A percentile compares a stretch with the other conserved stretches of the same genome.
Conservation (phyloP, 352 stramenopile genomes). For the Phytophthora multivora region DNA sequence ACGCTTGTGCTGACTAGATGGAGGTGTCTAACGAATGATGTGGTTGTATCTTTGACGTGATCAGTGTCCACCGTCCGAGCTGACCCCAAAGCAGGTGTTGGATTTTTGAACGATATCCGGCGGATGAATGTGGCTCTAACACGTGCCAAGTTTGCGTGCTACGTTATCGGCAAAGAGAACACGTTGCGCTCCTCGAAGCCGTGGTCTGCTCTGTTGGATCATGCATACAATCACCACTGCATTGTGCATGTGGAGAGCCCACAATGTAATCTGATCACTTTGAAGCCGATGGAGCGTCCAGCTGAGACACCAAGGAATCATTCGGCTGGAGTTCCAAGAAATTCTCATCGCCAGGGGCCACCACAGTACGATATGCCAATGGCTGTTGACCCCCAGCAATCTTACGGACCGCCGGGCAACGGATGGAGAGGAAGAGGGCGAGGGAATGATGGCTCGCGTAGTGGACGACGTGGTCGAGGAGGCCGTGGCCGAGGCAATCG, state of each 20-base stretch:
- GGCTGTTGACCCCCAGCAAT: constrained; percentile 5
- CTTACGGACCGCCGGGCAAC: constrained; percentile 22
- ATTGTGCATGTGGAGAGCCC: constrained; percentile 88
- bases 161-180: constrained; percentile 85
- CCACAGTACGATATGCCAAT: constrained; percentile 21
- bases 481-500: constrained; percentile 38
- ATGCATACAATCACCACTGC: constrained; percentile 61
- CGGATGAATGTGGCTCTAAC: constrained; percentile 91
- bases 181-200: constrained; percentile 86
- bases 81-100: constrained; percentile 79
- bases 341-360: constrained; percentile 22
- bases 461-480: constrained; percentile 34
- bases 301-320: constrained; percentile 17
- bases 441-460: constrained; percentile 36
- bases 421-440: constrained; percentile 44
- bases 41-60: constrained; percentile 8
- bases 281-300: constrained; percentile 64
- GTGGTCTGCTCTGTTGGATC: constrained; percentile 80
- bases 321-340: constrained; percentile 15
- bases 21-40: constrained; percentile 20
- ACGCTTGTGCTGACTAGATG: not conserved
- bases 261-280: constrained; percentile 71
- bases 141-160: constrained; percentile 88
- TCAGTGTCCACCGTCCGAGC: constrained; percentile 88
- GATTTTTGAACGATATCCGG: constrained; percentile 89